Conservation (phyloP, 2,329 filamentous ascomycete genomes). For the Xylaria sp. region DNA sequence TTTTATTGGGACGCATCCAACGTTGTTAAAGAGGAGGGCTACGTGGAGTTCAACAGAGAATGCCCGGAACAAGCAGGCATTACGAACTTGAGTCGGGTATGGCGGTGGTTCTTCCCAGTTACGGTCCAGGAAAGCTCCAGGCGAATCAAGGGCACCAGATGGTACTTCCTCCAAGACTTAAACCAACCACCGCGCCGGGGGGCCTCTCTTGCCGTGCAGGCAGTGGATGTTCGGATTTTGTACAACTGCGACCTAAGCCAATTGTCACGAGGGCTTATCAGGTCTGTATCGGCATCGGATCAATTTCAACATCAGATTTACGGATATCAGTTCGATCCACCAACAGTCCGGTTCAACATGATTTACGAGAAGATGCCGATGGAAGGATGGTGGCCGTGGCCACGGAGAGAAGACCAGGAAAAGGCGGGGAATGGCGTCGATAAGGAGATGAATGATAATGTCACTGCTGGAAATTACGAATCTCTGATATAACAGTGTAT, state of each 20-base stretch:
- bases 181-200: slow-evolving; percentile 10
- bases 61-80: not conserved
- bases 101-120: no score
- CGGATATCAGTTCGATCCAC: not conserved
- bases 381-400: slow-evolving; percentile 24
- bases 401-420: not conserved
- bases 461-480: no score
- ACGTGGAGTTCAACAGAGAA: not conserved
- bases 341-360: not conserved
- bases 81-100: no score
- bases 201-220: not conserved
- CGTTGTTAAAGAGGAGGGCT: slow-evolving; percentile 12
- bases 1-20: slow-evolving; percentile 15
- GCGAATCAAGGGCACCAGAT: not conserved
- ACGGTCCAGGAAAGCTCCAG: not conserved
- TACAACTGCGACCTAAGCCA: not conserved
- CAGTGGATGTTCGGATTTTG: not conserved
- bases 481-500: no score
- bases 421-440: no score
- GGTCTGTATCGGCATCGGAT: not conserved
- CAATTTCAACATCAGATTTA: not conserved
- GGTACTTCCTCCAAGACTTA: slow-evolving; percentile 12
- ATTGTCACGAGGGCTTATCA: not conserved
- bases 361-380: slow-evolving; percentile 17
- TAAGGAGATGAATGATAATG: no score